A percentile compares a stretch with the other conserved stretches of the same genome.
These are phyloP conservation scores for Castanea crenata DNA, from an alignment of 306 rosid species.

Conservation along the genomic window DNA sequence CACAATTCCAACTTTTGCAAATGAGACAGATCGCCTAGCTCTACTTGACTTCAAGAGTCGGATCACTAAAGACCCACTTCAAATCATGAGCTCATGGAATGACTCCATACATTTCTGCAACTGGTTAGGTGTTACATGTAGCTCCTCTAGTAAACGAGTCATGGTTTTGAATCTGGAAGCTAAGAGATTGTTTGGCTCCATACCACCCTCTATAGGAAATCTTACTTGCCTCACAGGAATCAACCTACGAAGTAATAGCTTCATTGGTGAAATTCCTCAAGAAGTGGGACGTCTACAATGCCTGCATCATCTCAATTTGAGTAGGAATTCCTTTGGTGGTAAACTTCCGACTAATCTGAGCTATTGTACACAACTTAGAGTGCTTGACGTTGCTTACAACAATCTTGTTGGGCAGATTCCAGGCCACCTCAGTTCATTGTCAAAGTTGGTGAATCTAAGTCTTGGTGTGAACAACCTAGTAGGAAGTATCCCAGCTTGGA, in stretches of 20 bases:
- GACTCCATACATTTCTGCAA: constrained; percentile 36
- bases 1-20: background rate
- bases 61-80: constrained; percentile 30
- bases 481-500: constrained; percentile 55
- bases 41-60: constrained; percentile 34
- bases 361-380: constrained; percentile 24
- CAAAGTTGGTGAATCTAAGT: constrained; percentile 8
- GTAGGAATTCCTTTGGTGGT: constrained; percentile 31
- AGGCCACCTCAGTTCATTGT: constrained; percentile 14
- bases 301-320: constrained; percentile 27
- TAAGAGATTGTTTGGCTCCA: constrained; percentile 15
- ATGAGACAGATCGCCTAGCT: constrained; percentile 34
- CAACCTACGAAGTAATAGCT: constrained; percentile 17
- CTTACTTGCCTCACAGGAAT: constrained; percentile 34
- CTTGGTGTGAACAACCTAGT: constrained; percentile 23
- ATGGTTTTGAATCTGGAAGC: constrained; percentile 17
- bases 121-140: constrained; percentile 48
- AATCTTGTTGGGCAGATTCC: constrained; percentile 23
- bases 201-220: constrained; percentile 43
- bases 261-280: constrained; percentile 35
- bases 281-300: constrained; percentile 28
- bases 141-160: constrained; percentile 21
- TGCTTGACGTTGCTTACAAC: background rate
- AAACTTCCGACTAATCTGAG: constrained; percentile 41
- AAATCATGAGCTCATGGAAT: constrained; percentile 43